Evolutionary conservation across 2,329 filamentous ascomycete species (phyloP).

Genomic region (Sphaerulina vaccinii): DNA sequence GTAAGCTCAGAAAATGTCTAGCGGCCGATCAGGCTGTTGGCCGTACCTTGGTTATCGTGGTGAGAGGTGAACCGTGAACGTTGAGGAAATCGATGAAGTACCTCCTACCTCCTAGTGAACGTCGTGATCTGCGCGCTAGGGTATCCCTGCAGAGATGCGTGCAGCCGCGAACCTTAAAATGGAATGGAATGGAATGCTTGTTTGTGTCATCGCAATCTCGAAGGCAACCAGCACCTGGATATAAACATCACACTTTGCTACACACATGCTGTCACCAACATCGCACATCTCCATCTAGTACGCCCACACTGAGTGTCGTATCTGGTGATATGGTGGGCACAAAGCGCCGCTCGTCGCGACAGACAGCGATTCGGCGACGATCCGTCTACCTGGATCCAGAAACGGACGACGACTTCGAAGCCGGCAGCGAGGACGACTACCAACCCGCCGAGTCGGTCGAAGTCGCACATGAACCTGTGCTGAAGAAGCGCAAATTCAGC

Average conservation of each 20-base stretch:
- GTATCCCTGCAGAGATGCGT: too few relatives aligned
- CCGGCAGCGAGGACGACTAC: constrained; percentile 33
- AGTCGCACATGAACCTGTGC: constrained; percentile 18
- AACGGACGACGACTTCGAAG: constrained; percentile 38
- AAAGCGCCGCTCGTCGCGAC: constrained; percentile 38
- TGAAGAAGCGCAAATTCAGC: constrained; percentile 28
- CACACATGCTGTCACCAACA: not conserved
- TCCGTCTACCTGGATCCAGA: constrained; percentile 39
- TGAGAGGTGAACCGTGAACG: too few relatives aligned
- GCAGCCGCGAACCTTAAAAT: too few relatives aligned
- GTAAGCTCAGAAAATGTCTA: too few relatives aligned
- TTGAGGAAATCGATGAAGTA: too few relatives aligned
- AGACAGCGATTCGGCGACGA: constrained; percentile 36
- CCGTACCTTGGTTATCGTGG: too few relatives aligned
- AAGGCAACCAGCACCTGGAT: not conserved
- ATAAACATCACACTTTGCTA: not conserved
- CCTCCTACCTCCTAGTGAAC: too few relatives aligned
- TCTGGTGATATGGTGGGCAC: constrained; percentile 16
- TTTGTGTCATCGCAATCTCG: not conserved
- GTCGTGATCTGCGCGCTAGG: too few relatives aligned
- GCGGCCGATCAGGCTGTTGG: too few relatives aligned
- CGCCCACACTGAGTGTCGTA: not conserved
- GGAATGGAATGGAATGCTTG: too few relatives aligned
- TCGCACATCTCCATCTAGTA: not conserved
- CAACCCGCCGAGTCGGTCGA: constrained; percentile 15